Conservation (phyloP, 192 early-diverging fungal genomes). For the Helicostylum pulchrum region DNA sequence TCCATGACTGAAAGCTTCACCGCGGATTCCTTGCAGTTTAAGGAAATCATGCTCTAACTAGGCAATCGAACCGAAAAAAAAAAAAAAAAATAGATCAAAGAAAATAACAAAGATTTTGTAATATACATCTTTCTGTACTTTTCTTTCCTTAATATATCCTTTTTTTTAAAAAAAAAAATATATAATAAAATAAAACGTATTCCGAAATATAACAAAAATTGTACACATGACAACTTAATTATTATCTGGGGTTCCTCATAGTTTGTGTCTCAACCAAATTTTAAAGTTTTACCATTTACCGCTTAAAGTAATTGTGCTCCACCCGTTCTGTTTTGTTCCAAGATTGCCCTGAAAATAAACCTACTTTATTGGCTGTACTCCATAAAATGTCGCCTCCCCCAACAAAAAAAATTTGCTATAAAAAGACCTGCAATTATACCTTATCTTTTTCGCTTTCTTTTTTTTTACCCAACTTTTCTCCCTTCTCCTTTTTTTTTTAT, state of each 20-base stretch:
- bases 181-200: too few species aligned
- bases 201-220: not conserved
- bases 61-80: slow-evolving; percentile 5
- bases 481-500: not conserved
- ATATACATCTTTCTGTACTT: not conserved
- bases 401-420: slow-evolving; percentile 5
- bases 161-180: not conserved
- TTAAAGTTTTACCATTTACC: too few species aligned
- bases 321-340: not conserved
- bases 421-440: not conserved
- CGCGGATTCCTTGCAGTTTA: slow-evolving; percentile 21
- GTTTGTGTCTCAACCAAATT: not conserved
- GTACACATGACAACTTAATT: not conserved
- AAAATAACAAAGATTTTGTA: not conserved
- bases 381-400: not conserved
- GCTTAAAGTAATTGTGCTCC: not conserved
- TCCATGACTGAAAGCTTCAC: slow-evolving; percentile 1
- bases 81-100: not conserved
- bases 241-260: slow-evolving; percentile 8
- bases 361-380: not conserved
- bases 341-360: not conserved
- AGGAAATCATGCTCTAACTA: slow-evolving; percentile 10
- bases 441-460: slow-evolving; percentile 6
- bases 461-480: not conserved
- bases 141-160: not conserved